Base-by-base conservation (phyloP, 345 rosid species). In the Populus deltoides region DNA sequence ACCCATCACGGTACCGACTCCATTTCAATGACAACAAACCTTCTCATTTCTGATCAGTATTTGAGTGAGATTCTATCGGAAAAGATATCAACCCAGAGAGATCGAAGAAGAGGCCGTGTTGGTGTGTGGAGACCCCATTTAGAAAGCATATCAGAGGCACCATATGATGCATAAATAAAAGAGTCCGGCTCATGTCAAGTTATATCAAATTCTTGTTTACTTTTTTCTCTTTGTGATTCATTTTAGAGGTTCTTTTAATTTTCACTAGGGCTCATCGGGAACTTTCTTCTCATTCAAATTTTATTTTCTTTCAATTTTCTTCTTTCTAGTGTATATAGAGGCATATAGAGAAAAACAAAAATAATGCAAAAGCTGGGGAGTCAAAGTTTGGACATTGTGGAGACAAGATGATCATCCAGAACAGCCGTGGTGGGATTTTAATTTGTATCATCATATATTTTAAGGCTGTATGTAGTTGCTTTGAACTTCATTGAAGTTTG, bases 81-180 rank as follows among this genome's bases (percentile, higher is more conserved):
- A 84, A 95, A 92, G 80, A 16, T 87, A 20, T 90, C 94, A 15
- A 84, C 91, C 16, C 93, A 92, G 72, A 89, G 90, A 76, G 98
- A 93, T 82, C 90, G 93, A 68, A 84, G 98, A 70, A 86, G 93
- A 79, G 99, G 99, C 8, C 91, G 99, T 6, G 93, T 87, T 66
- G 94, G 92, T 8, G 93, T 93, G 15, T 96, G 99, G 99, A 88
- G 98, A 70, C 99, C 99, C 63, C 98, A 91, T 79, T 88, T 96
- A 74, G 97, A 93, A 81, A 92, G 98, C 86, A 95, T 94, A 72
- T 87, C 88, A 27, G 97, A 92, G 82, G 72, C 85, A 0, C 82
- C 45, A 3, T 36, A 33, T 17, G 70, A 31, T 67, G 24, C 24
- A 20, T 35, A 67, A 31, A 67, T 35, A 67, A 31, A 67, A 67